Percentiles rank a stretch among this genome's conserved stretches.
Evolutionary conservation across 2,329 filamentous ascomycete genomes (phyloP).

Genomic region (Hyphodiscus sp.): DNA sequence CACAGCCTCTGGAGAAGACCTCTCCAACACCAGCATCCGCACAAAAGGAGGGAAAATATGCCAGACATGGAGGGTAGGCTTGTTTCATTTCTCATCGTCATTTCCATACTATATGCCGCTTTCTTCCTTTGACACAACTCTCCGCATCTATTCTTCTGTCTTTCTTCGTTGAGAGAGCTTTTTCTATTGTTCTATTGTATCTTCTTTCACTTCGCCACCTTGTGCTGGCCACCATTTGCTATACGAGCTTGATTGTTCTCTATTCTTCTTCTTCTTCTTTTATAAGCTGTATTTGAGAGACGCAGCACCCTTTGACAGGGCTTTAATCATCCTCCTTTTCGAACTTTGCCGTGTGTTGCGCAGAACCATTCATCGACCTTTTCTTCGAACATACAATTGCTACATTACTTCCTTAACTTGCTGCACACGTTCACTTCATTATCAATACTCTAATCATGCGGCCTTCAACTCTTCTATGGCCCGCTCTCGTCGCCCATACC

Average conservation of each 20-base stretch:
- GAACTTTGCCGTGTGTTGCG: background rate
- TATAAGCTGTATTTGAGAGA: background rate
- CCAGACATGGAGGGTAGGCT: background rate
- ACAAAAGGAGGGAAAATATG: background rate
- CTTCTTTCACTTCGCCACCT: background rate
- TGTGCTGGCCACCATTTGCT: background rate
- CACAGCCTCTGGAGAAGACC: background rate
- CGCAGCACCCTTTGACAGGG: conserved; percentile 1
- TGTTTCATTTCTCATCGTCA: background rate
- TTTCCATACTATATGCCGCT: background rate
- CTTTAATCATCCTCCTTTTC: background rate
- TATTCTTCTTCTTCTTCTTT: conserved; percentile 1
- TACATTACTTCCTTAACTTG: background rate
- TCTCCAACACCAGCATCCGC: background rate
- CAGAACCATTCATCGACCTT: background rate
- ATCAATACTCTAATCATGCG: conserved; percentile 16
- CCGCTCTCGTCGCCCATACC: conserved; percentile 10
- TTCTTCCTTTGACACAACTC: background rate
- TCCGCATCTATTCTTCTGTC: background rate
- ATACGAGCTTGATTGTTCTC: background rate
- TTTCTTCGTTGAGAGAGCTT: background rate
- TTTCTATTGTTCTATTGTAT: background rate
- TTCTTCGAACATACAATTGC: background rate
- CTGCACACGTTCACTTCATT: background rate
- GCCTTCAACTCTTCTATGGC: conserved; percentile 18